Conservation (phyloP, 208 protist genomes). For the Polymyxa betae region DNA sequence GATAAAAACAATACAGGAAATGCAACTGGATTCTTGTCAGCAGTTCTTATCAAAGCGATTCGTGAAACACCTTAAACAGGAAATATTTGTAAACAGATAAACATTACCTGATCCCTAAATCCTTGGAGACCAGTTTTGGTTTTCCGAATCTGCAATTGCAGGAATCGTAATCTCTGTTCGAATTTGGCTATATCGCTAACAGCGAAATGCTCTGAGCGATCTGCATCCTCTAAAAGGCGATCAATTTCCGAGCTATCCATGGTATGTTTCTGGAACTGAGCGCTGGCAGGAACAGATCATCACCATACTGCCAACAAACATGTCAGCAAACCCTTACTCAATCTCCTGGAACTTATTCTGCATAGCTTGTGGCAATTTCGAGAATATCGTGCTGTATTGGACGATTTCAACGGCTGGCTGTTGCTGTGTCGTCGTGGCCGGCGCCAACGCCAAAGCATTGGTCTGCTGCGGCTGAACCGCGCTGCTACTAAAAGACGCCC, state of each 20-base stretch:
- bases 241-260: slow-evolving; percentile 39
- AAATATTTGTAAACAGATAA: neutral
- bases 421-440: neutral
- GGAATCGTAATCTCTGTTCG: slow-evolving; percentile 26
- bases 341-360: neutral
- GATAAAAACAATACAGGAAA: no score
- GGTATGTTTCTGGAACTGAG: slow-evolving; percentile 29
- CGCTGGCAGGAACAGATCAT: neutral
- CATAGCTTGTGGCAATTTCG: neutral
- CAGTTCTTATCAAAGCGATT: no score
- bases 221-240: slow-evolving; percentile 35
- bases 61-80: neutral
- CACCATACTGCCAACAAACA: neutral
- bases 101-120: slow-evolving; percentile 10
- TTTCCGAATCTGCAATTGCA: neutral
- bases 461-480: no score
- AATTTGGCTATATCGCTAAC: neutral
- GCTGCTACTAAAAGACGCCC: no score
- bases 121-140: neutral
- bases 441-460: neutral
- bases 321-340: neutral
- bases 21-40: no score
- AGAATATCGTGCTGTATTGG: slow-evolving; percentile 19
- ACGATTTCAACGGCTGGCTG: neutral
- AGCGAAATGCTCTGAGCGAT: neutral